These are phyloP conservation scores for Microcera coccophila DNA, from an alignment of 2,329 filamentous ascomycete genomes.

Conservation along the genomic window DNA sequence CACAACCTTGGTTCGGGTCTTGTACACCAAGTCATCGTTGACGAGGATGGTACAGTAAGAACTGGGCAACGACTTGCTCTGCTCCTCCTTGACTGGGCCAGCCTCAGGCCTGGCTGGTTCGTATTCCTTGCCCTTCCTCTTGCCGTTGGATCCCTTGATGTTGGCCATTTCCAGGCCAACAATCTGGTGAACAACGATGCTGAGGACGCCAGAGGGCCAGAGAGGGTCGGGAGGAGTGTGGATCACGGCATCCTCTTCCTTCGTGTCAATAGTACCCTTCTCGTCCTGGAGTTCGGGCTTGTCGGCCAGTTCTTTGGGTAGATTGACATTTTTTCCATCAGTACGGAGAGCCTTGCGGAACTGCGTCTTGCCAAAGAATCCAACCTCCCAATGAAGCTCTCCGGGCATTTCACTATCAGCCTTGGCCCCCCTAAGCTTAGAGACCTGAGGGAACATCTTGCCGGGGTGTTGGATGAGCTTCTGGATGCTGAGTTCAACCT, in stretches of 20 bases:
- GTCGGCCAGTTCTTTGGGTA: constrained; percentile 70
- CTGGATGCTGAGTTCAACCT: constrained; percentile 88
- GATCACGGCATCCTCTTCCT: constrained; percentile 75
- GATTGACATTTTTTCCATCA: constrained; percentile 74
- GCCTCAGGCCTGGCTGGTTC: constrained; percentile 78
- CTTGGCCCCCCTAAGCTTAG: constrained; percentile 77
- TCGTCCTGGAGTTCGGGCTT: constrained; percentile 79
- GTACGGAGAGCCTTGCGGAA: constrained; percentile 81
- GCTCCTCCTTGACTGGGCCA: constrained; percentile 83
- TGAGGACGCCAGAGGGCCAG: constrained; percentile 88
- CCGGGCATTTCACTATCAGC: constrained; percentile 87
- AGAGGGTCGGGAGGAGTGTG: constrained; percentile 93
- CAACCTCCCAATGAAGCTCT: constrained; percentile 92
- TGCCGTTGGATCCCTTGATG: constrained; percentile 78
- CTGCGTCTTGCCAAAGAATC: constrained; percentile 87
- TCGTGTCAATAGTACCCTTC: constrained; percentile 66
- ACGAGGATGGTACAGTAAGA: constrained; percentile 90
- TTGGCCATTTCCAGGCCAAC: constrained; percentile 92
- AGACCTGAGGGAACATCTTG: constrained; percentile 86
- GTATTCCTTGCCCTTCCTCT: constrained; percentile 78
- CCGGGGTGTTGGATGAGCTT: constrained; percentile 90
- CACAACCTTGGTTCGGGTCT: constrained; percentile 90
- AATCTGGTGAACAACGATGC: constrained; percentile 86
- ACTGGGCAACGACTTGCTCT: constrained; percentile 74
- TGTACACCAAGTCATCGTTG: constrained; percentile 88